Conservation (phyloP, 2,329 filamentous ascomycete genomes). For the Cercospora berteroae region DNA sequence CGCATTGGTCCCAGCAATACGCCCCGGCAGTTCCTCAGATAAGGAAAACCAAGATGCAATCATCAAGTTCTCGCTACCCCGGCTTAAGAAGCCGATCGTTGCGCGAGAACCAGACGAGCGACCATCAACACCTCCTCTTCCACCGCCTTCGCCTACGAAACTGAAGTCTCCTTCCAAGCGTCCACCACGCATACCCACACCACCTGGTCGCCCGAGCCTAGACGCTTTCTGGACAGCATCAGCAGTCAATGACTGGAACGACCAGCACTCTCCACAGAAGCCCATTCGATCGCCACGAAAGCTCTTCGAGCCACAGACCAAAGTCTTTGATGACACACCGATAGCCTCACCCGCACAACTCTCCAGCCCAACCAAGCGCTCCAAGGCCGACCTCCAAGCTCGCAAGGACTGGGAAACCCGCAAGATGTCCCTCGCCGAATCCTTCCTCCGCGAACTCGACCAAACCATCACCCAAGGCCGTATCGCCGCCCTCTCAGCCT, state of each 20-base stretch:
- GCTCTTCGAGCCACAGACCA: slow-evolving; percentile 28
- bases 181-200: slow-evolving; percentile 50
- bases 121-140: slow-evolving; percentile 42
- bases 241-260: slow-evolving; percentile 62
- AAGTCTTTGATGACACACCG: slow-evolving; percentile 30
- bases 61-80: slow-evolving; percentile 31
- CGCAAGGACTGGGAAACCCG: slow-evolving; percentile 62
- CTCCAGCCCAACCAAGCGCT: slow-evolving; percentile 36
- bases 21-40: slow-evolving; percentile 26
- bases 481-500: slow-evolving; percentile 57
- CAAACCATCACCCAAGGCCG: slow-evolving; percentile 58
- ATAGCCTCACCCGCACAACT: slow-evolving; percentile 42
- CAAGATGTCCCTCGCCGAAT: slow-evolving; percentile 62
- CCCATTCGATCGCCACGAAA: slow-evolving; percentile 41
- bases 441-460: slow-evolving; percentile 70
- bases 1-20: not conserved
- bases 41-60: slow-evolving; percentile 33
- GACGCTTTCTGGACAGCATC: slow-evolving; percentile 62
- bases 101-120: slow-evolving; percentile 14
- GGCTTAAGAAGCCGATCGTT: slow-evolving; percentile 21
- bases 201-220: slow-evolving; percentile 54
- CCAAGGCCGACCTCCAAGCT: slow-evolving; percentile 37
- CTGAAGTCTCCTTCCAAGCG: slow-evolving; percentile 51
- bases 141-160: slow-evolving; percentile 44
- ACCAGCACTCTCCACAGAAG: slow-evolving; percentile 58